Conservation (phyloP, 805 yeast genomes). For the Kuraishia hungarica region DNA sequence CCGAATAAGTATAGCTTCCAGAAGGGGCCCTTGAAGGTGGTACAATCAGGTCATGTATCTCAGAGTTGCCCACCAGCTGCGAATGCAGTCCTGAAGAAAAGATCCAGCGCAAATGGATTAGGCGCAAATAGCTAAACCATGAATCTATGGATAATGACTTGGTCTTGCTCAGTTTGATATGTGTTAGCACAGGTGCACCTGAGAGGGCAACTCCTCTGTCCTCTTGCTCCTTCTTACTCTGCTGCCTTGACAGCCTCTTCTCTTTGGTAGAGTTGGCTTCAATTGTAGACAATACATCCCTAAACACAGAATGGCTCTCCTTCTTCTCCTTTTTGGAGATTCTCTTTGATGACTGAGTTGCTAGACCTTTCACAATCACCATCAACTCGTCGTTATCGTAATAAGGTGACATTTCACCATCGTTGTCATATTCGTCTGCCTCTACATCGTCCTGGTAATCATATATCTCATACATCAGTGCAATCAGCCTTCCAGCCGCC, state of each 20-base stretch:
- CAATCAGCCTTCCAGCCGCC: slow-evolving; percentile 49
- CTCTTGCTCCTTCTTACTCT: slow-evolving; percentile 16
- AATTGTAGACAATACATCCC: slow-evolving; percentile 46
- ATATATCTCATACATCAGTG: slow-evolving; percentile 45
- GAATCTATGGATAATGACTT: slow-evolving; percentile 37
- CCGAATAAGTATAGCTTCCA: not conserved
- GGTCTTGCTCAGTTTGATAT: slow-evolving; percentile 26
- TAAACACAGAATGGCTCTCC: slow-evolving; percentile 48
- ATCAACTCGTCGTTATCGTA: slow-evolving; percentile 41
- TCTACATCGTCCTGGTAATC: slow-evolving; percentile 32
- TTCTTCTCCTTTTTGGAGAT: slow-evolving; percentile 56
- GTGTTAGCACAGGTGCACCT: not conserved
- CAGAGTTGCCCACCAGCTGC: slow-evolving; percentile 32
- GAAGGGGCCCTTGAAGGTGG: not conserved
- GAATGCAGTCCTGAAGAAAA: slow-evolving; percentile 43
- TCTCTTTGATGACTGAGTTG: slow-evolving; percentile 45
- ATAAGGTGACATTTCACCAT: slow-evolving; percentile 41
- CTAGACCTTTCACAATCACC: slow-evolving; percentile 30
- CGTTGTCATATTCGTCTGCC: slow-evolving; percentile 29
- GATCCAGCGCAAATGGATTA: slow-evolving; percentile 40
- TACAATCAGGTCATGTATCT: slow-evolving; percentile 18
- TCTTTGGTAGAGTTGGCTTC: slow-evolving; percentile 26
- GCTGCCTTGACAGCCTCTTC: slow-evolving; percentile 7
- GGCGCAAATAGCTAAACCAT: slow-evolving; percentile 41
- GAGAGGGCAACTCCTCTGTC: not conserved